Conservation (phyloP, 2,329 filamentous ascomycete genomes). For the Cladophialophora chaetospira region DNA sequence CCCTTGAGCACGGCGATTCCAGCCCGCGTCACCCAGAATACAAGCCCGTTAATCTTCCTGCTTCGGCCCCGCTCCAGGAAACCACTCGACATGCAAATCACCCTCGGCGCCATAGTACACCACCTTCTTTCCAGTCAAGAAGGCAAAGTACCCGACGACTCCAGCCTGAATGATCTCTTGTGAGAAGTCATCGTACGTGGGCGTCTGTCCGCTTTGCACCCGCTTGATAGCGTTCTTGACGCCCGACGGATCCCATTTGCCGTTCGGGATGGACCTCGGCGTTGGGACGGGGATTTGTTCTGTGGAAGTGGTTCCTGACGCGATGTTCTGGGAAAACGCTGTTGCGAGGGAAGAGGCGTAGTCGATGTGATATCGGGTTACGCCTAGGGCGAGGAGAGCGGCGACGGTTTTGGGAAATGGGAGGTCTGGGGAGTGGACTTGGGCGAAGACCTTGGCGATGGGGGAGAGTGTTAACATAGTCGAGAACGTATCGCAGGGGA, state of each 20-base stretch:
- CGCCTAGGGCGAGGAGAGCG: slow-evolving; percentile 3
- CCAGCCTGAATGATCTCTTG: slow-evolving; percentile 12
- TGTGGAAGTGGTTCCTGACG: neutral
- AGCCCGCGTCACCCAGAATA: too few species aligned
- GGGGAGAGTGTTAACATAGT: neutral
- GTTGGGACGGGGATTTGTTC: slow-evolving; percentile 9
- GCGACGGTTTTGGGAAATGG: slow-evolving; percentile 12
- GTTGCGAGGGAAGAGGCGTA: slow-evolving; percentile 4
- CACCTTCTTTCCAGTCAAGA: slow-evolving; percentile 12
- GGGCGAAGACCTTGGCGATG: slow-evolving; percentile 8
- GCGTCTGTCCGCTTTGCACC: neutral
- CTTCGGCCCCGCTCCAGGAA: slow-evolving; percentile 1
- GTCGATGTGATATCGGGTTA: slow-evolving; percentile 20
- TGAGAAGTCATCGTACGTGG: slow-evolving; percentile 14
- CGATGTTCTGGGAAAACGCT: neutral
- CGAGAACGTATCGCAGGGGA: too few species aligned
- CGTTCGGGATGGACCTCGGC: neutral
- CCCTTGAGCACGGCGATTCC: too few species aligned
- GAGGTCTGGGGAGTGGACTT: slow-evolving; percentile 11
- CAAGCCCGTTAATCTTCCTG: neutral
- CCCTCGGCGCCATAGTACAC: slow-evolving; percentile 13
- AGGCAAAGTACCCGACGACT: slow-evolving; percentile 16
- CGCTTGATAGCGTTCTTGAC: slow-evolving; percentile 2
- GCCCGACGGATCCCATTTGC: neutral
- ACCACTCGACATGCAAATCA: slow-evolving; percentile 15